phyloP scores from a whole-genome alignment of 495 filamentous ascomycete genomes.

The Talaromyces thailandensis region DNA sequence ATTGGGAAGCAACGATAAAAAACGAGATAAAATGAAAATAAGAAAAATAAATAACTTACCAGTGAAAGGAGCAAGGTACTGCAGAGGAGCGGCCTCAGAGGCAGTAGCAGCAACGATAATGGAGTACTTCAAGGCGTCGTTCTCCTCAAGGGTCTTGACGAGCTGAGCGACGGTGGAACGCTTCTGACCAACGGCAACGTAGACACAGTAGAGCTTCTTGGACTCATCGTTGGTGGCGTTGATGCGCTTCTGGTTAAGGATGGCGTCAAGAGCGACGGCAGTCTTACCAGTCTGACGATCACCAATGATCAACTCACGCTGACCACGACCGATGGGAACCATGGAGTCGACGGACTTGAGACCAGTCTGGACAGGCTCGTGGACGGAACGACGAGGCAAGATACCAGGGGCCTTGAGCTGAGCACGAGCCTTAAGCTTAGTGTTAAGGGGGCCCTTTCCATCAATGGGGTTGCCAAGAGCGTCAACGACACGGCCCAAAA shows the following conservation, averaged over 20 bases:
- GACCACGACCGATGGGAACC: slow-evolving; percentile 99
- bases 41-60: slow-evolving; percentile 4
- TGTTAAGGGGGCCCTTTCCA: slow-evolving; percentile 93
- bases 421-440: slow-evolving; percentile 87
- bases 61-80: slow-evolving; percentile 96
- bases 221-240: slow-evolving; percentile 79
- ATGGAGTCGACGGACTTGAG: slow-evolving; percentile 99
- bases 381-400: slow-evolving; percentile 91
- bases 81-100: slow-evolving; percentile 88
- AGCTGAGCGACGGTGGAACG: slow-evolving; percentile 98
- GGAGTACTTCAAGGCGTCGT: slow-evolving; percentile 98
- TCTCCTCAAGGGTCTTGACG: slow-evolving; percentile 99
- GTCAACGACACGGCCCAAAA: slow-evolving; percentile 97
- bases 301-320: slow-evolving; percentile 99
- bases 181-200: slow-evolving; percentile 99
- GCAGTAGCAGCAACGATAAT: slow-evolving; percentile 93
- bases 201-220: slow-evolving; percentile 99
- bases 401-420: slow-evolving; percentile 99
- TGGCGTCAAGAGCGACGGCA: slow-evolving; percentile 95
- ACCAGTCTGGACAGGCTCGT: slow-evolving; percentile 97
- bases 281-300: slow-evolving; percentile 99
- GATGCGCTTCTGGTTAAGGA: slow-evolving; percentile 99
- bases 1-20: slow-evolving; percentile 1
- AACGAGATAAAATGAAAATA: not conserved
- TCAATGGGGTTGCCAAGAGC: slow-evolving; percentile 98